Percentiles rank a stretch among this genome's conserved stretches.
Evolutionary conservation across 2,329 filamentous ascomycete genomes (phyloP).

Genomic region (Aureobasidium melanogenum): DNA sequence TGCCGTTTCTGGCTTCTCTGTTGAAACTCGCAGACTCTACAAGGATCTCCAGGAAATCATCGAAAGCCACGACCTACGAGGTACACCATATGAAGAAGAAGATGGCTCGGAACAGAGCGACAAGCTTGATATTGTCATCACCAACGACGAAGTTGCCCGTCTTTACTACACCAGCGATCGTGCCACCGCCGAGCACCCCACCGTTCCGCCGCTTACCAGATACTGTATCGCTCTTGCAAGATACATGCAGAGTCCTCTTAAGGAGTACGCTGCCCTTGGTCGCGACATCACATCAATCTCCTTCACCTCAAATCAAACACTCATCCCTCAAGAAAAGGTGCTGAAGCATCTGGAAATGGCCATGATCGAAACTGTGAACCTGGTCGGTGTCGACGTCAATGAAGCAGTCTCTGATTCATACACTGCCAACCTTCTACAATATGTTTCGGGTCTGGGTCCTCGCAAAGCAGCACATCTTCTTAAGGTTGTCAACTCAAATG

Average conservation of each 20-base stretch:
- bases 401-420: conserved; percentile 76
- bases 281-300: conserved; percentile 78
- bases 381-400: conserved; percentile 91
- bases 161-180: conserved; percentile 87
- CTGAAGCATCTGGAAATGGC: conserved; percentile 83
- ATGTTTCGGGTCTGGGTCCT: conserved; percentile 82
- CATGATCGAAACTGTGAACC: conserved; percentile 97
- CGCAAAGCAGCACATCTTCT: conserved; percentile 78
- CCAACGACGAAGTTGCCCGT: conserved; percentile 95
- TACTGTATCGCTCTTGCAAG: conserved; percentile 86
- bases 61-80: conserved; percentile 65
- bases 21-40: conserved; percentile 76
- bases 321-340: conserved; percentile 81
- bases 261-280: conserved; percentile 89
- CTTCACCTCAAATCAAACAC: conserved; percentile 83
- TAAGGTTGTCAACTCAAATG: conserved; percentile 87
- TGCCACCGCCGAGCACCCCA: conserved; percentile 71
- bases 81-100: conserved; percentile 79
- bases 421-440: conserved; percentile 80
- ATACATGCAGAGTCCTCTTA: conserved; percentile 91
- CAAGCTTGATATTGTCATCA: conserved; percentile 75
- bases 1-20: conserved; percentile 78
- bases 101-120: conserved; percentile 62
- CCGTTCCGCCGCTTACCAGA: conserved; percentile 65
- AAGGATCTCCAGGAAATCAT: conserved; percentile 74